A percentile compares a stretch with the other conserved stretches of the same genome.
Conservation (phyloP, 257 asterid genomes). For the Gardenia jasminoides region DNA sequence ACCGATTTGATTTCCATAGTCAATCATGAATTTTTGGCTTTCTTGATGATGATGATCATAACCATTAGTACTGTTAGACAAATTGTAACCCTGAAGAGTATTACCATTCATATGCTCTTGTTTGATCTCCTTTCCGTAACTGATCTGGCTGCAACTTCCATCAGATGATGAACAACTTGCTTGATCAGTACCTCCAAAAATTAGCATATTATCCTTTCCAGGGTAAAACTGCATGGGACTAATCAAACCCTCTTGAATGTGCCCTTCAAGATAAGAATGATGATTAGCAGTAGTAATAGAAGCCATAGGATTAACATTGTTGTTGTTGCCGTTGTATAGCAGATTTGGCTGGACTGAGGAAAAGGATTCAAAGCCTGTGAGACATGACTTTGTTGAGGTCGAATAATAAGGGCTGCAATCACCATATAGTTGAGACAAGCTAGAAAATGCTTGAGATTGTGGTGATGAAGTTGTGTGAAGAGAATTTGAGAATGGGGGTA, state of each 20-base stretch:
- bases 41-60: constrained; percentile 28
- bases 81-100: constrained; percentile 18
- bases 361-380: constrained; percentile 21
- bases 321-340: constrained; percentile 19
- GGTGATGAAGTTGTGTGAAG: constrained; percentile 26
- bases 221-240: constrained; percentile 34
- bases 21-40: constrained; percentile 43
- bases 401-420: constrained; percentile 32
- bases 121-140: constrained; percentile 51
- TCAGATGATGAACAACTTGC: constrained; percentile 68
- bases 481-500: constrained; percentile 26
- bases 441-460: constrained; percentile 24
- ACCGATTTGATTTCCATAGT: constrained; percentile 26
- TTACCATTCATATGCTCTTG: constrained; percentile 39
- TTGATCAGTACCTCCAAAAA: constrained; percentile 50
- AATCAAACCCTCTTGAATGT: constrained; percentile 29
- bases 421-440: constrained; percentile 30
- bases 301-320: constrained; percentile 20
- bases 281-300: constrained; percentile 13
- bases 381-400: constrained; percentile 21
- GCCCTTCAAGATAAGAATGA: constrained; percentile 28
- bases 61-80: neutral
- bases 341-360: constrained; percentile 33
- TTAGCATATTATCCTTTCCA: constrained; percentile 39
- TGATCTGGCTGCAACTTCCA: constrained; percentile 50